A percentile compares a stretch with the other conserved stretches of the same genome.
Conservation (phyloP, 352 stramenopile species). For the Globisporangium nagaii region DNA sequence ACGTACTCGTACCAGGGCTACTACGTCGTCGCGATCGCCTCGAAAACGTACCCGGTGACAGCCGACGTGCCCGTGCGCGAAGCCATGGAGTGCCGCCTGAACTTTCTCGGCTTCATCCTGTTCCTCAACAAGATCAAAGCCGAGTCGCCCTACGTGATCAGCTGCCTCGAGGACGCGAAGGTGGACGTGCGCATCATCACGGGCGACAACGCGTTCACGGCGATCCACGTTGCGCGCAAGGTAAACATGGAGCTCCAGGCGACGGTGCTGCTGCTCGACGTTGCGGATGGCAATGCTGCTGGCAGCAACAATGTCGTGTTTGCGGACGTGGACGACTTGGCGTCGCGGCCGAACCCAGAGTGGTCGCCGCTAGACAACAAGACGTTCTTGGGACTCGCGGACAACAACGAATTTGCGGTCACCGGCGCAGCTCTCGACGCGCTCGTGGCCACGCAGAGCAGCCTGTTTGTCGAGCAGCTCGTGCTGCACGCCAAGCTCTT, state of each 20-base stretch:
- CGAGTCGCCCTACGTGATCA: conserved; percentile 79
- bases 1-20: conserved; percentile 76
- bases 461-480: conserved; percentile 45
- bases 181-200: conserved; percentile 88
- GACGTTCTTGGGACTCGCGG: conserved; percentile 41
- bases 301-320: conserved; percentile 31
- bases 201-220: conserved; percentile 80
- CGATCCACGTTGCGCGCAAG: conserved; percentile 64
- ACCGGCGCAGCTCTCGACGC: conserved; percentile 56
- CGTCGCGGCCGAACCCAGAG: conserved; percentile 12
- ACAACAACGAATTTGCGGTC: conserved; percentile 60
- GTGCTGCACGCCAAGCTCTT: conserved; percentile 64
- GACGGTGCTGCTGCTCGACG: conserved; percentile 47
- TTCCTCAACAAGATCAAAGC: conserved; percentile 89
- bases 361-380: conserved; percentile 40
- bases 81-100: conserved; percentile 68
- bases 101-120: conserved; percentile 82
- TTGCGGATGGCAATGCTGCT: neutral
- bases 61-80: conserved; percentile 50
- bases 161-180: conserved; percentile 60
- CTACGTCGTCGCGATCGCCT: conserved; percentile 72
- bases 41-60: conserved; percentile 50
- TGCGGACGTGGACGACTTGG: conserved; percentile 54
- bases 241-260: conserved; percentile 68
- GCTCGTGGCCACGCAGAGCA: conserved; percentile 22